These are phyloP conservation scores for Clonostachys byssicola DNA, from an alignment of 2,329 filamentous ascomycete species.

Conservation along the genomic window DNA sequence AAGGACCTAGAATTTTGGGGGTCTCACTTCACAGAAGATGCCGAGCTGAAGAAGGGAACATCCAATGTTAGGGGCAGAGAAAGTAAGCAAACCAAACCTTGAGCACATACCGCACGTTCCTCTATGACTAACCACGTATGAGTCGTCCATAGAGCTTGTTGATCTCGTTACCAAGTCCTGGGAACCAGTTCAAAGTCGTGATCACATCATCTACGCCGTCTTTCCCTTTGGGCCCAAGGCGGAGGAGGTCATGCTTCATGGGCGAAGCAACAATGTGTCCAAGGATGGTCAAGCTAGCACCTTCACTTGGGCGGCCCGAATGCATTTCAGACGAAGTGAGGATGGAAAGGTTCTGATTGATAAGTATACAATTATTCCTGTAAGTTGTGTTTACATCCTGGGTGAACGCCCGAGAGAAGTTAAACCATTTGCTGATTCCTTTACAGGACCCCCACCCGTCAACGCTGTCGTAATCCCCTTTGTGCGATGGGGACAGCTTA, in stretches of 20 bases:
- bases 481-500: too few species aligned
- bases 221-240: constrained; percentile 1
- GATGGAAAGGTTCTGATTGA: constrained; percentile 1
- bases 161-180: constrained; percentile 1
- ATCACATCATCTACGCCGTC: neutral
- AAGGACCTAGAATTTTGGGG: constrained; percentile 2
- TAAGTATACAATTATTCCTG: neutral
- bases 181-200: neutral
- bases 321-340: neutral
- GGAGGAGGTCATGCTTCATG: constrained; percentile 1
- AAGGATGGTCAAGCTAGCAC: neutral
- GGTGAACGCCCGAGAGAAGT: neutral
- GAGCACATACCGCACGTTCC: too few species aligned
- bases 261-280: constrained; percentile 1
- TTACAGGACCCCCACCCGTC: neutral
- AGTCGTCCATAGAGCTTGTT: neutral
- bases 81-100: neutral
- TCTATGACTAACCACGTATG: too few species aligned
- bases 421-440: neutral
- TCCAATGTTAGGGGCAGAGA: neutral
- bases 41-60: neutral
- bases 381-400: neutral
- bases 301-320: neutral
- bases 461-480: neutral
- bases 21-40: constrained; percentile 2